Conservation (phyloP, 2,329 filamentous ascomycete genomes). For the Trichoderma guizhouense region DNA sequence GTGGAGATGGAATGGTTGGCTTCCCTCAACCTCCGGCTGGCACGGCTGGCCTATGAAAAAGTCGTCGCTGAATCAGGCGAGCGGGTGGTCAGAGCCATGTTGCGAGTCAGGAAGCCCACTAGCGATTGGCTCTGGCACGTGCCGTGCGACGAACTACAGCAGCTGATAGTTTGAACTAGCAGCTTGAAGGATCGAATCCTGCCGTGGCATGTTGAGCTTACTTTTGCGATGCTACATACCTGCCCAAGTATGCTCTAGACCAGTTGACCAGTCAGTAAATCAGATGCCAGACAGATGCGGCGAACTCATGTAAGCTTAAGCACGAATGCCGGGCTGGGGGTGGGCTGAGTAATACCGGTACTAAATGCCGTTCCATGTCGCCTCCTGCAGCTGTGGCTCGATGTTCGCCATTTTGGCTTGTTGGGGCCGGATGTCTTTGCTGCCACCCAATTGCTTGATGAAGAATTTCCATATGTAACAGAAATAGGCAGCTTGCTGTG, state of each 20-base stretch:
- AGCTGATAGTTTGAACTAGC: background rate
- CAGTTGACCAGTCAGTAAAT: background rate
- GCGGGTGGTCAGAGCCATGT: background rate
- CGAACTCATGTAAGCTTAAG: background rate
- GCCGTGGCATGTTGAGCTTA: background rate
- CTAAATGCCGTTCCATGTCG: background rate
- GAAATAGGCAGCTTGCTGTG: background rate
- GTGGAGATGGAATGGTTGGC: conserved; percentile 16
- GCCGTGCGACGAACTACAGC: background rate
- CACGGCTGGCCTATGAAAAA: conserved; percentile 3
- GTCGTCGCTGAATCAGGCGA: conserved; percentile 11
- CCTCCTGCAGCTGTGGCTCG: background rate
- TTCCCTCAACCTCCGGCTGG: background rate
- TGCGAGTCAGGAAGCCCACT: conserved; percentile 16
- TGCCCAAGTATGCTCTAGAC: background rate
- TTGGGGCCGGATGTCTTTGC: background rate
- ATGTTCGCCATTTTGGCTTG: background rate
- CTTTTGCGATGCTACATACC: background rate
- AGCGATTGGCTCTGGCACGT: background rate
- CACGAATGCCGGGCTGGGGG: background rate
- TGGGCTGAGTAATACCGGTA: background rate
- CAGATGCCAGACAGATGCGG: background rate
- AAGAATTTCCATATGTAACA: background rate
- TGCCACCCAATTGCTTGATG: background rate
- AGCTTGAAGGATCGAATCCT: background rate